Percentiles rank a stretch among this genome's conserved stretches.
Evolutionary conservation across 2,329 filamentous ascomycete species (phyloP).

Genomic region (Botrytis medusae): DNA sequence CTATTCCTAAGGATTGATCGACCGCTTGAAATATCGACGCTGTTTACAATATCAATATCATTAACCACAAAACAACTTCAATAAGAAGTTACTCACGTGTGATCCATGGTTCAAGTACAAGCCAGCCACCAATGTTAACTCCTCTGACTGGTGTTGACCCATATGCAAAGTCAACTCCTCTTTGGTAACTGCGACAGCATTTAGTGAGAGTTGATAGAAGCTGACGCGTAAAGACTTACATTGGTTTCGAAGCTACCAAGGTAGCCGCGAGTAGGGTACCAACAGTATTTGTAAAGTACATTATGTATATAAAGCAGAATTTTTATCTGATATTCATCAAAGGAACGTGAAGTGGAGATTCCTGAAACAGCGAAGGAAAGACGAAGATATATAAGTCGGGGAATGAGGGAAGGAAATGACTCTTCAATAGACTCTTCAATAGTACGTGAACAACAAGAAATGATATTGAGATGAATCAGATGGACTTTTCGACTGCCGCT

Average conservation of each 20-base stretch:
- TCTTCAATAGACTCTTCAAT: background rate
- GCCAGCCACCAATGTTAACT: constrained; percentile 38
- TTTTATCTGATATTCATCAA: background rate
- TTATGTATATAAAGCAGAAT: constrained; percentile 1
- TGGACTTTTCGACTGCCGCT: background rate
- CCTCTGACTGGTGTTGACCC: constrained; percentile 48
- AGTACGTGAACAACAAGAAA: background rate
- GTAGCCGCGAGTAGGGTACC: constrained; percentile 11
- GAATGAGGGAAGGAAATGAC: background rate
- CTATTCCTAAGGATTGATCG: constrained; percentile 37
- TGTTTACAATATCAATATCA: constrained; percentile 1
- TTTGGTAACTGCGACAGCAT: constrained; percentile 22
- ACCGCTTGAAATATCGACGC: constrained; percentile 51
- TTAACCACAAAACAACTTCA: background rate
- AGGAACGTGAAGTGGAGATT: background rate
- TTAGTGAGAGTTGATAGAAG: constrained; percentile 1
- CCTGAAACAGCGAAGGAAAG: background rate
- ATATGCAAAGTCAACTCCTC: constrained; percentile 48
- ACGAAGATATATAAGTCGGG: constrained; percentile 2
- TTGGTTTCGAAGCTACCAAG: constrained; percentile 13
- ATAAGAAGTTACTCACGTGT: constrained; percentile 41
- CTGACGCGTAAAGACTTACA: constrained; percentile 11
- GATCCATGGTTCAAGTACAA: constrained; percentile 48
- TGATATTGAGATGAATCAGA: constrained; percentile 10
- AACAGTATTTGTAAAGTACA: constrained; percentile 18